Conservation (phyloP, 1,284 basidiomycete genomes). For the Abortiporus biennis region DNA sequence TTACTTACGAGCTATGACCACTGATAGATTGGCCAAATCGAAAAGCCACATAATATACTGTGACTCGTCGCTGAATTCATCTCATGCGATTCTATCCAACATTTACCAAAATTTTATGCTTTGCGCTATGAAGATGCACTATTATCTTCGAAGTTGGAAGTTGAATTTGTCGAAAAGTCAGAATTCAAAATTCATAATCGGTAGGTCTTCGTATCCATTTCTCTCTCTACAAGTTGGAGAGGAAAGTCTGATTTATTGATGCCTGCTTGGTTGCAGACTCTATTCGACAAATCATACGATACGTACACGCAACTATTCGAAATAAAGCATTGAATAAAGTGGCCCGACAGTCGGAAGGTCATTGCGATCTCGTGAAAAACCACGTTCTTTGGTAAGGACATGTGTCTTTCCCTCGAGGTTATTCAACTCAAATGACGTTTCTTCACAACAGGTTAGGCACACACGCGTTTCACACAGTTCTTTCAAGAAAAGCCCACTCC, state of each 20-base stretch:
- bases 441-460: conserved; percentile 67
- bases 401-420: conserved; percentile 23
- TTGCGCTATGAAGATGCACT: conserved; percentile 83
- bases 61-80: conserved; percentile 70
- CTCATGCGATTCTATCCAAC: conserved; percentile 65
- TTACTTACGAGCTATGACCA: too few species aligned
- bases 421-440: background rate
- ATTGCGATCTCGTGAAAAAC: conserved; percentile 38
- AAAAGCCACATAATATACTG: conserved; percentile 72
- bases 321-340: conserved; percentile 40
- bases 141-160: conserved; percentile 70
- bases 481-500: conserved; percentile 47
- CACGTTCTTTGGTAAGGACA: conserved; percentile 60
- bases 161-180: conserved; percentile 32
- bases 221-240: background rate
- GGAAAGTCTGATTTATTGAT: background rate
- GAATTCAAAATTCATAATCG: conserved; percentile 44
- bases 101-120: conserved; percentile 86
- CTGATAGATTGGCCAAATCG: conserved; percentile 54
- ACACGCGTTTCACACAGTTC: conserved; percentile 66
- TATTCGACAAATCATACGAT: conserved; percentile 52
- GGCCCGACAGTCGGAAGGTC: conserved; percentile 31
- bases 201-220: conserved; percentile 30
- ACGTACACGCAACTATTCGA: conserved; percentile 46
- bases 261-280: conserved; percentile 48